Evolutionary conservation across 2,329 filamentous ascomycete species (phyloP).

Genomic region (Aspergillus proliferans): DNA sequence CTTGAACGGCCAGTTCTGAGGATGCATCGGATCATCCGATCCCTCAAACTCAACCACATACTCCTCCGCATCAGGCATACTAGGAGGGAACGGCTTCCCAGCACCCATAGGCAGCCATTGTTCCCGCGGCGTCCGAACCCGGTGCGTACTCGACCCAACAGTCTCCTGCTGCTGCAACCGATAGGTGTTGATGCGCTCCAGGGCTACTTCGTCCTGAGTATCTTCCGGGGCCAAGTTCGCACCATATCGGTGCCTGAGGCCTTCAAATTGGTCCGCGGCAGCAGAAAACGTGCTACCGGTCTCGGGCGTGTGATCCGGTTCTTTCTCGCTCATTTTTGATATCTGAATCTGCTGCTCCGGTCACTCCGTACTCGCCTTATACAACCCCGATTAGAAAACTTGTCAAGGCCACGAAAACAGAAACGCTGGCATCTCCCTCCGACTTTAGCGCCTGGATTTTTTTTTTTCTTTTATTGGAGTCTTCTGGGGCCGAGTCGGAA

Average conservation of each 20-base stretch:
- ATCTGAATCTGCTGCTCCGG: too few relatives aligned
- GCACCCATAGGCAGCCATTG: slow-evolving; percentile 13
- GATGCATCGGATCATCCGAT: slow-evolving; percentile 44
- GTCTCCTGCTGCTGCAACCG: slow-evolving; percentile 21
- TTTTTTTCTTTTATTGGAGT: not conserved
- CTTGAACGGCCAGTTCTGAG: slow-evolving; percentile 46
- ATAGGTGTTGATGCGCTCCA: slow-evolving; percentile 20
- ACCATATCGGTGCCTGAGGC: not conserved
- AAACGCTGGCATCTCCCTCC: not conserved
- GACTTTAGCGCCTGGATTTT: not conserved
- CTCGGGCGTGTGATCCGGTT: too few relatives aligned
- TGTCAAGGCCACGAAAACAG: not conserved
- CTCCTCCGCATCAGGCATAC: slow-evolving; percentile 43
- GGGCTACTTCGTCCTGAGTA: not conserved
- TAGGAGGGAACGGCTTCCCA: slow-evolving; percentile 45
- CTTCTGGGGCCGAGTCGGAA: not conserved
- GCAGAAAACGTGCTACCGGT: not conserved
- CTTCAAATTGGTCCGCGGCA: not conserved
- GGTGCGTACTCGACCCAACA: slow-evolving; percentile 14
- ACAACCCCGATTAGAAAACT: too few relatives aligned
- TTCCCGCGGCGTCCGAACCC: slow-evolving; percentile 13
- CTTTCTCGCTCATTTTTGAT: too few relatives aligned
- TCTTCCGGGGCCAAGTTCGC: not conserved
- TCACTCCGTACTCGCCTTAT: too few relatives aligned
- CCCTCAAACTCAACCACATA: slow-evolving; percentile 54